Percentiles rank a stretch among this genome's conserved stretches.
Conservation (phyloP, 805 yeast genomes). For the Isabelozyma heimii region DNA sequence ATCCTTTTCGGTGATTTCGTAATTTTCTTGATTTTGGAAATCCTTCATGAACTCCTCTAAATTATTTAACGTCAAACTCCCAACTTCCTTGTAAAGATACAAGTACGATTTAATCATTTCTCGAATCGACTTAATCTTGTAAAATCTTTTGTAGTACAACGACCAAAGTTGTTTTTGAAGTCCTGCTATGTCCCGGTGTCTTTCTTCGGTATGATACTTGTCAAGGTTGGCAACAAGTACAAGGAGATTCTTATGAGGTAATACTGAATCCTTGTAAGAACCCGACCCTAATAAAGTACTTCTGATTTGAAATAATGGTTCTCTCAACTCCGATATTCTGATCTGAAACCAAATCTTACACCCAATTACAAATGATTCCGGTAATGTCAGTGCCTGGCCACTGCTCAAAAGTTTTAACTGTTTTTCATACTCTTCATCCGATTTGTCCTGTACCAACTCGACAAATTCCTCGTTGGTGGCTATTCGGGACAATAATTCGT, state of each 20-base stretch:
- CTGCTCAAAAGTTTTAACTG: not conserved
- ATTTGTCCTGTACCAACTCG: conserved; percentile 14
- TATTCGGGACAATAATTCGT: conserved; percentile 17
- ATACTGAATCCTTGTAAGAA: conserved; percentile 19
- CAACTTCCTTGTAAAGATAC: conserved; percentile 12
- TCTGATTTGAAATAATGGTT: conserved; percentile 24
- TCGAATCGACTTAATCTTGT: conserved; percentile 4
- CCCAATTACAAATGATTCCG: conserved; percentile 13
- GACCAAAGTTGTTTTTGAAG: conserved; percentile 13
- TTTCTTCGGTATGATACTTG: conserved; percentile 1
- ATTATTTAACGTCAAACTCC: conserved; percentile 4
- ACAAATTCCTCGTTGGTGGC: conserved; percentile 15
- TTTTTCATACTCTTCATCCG: conserved; percentile 3
- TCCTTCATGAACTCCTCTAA: not conserved
- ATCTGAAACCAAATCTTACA: conserved; percentile 25
- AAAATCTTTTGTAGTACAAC: conserved; percentile 17
- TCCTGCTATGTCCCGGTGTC: conserved; percentile 5
- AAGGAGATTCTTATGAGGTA: conserved; percentile 19
- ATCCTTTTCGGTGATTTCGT: conserved; percentile 1
- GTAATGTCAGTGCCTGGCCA: not conserved
- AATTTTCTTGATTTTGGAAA: not conserved
- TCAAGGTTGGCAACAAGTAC: conserved; percentile 11
- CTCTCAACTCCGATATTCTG: conserved; percentile 23
- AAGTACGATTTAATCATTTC: conserved; percentile 16
- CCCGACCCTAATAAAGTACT: conserved; percentile 23